These are phyloP conservation scores for Martiniozyma asiatica DNA, from an alignment of 1,139 yeast genomes.

Conservation along the genomic window DNA sequence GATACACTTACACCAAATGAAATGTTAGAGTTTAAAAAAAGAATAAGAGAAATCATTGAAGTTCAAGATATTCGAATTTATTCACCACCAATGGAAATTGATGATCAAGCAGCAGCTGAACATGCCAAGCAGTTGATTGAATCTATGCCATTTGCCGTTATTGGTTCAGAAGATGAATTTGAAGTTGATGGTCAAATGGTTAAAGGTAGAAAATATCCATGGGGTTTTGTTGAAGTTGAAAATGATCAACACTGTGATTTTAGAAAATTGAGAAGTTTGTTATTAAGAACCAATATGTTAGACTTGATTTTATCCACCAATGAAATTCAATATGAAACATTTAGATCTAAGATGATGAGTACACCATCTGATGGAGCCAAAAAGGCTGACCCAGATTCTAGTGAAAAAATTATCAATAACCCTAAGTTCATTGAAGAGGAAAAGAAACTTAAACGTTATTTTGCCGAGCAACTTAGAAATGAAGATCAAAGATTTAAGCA, in stretches of 20 bases:
- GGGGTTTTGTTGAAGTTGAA: constrained; percentile 98
- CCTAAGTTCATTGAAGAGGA: constrained; percentile 96
- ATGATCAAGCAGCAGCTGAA: constrained; percentile 65
- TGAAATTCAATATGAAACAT: constrained; percentile 83
- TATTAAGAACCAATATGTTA: constrained; percentile 86
- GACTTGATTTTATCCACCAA: constrained; percentile 85
- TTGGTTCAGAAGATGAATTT: constrained; percentile 83
- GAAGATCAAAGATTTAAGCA: constrained; percentile 96
- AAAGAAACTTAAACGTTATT: constrained; percentile 82
- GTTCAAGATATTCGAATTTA: constrained; percentile 87
- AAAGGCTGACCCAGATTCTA: constrained; percentile 15
- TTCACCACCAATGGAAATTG: constrained; percentile 72
- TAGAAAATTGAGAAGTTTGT: constrained; percentile 75
- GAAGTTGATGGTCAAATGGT: constrained; percentile 70
- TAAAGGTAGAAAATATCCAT: constrained; percentile 87
- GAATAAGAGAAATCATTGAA: constrained; percentile 83
- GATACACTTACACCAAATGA: constrained; percentile 84
- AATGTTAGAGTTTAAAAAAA: constrained; percentile 66
- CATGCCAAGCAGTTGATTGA: constrained; percentile 77
- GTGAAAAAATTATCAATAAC: constrained; percentile 40
- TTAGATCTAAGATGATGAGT: constrained; percentile 73
- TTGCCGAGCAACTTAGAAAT: constrained; percentile 95
- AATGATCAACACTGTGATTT: constrained; percentile 94
- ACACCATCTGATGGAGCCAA: constrained; percentile 20
- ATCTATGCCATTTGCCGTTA: constrained; percentile 87